phyloP scores from a whole-genome alignment of 2,329 filamentous ascomycete genomes.

The Rosellinia necatrix region DNA sequence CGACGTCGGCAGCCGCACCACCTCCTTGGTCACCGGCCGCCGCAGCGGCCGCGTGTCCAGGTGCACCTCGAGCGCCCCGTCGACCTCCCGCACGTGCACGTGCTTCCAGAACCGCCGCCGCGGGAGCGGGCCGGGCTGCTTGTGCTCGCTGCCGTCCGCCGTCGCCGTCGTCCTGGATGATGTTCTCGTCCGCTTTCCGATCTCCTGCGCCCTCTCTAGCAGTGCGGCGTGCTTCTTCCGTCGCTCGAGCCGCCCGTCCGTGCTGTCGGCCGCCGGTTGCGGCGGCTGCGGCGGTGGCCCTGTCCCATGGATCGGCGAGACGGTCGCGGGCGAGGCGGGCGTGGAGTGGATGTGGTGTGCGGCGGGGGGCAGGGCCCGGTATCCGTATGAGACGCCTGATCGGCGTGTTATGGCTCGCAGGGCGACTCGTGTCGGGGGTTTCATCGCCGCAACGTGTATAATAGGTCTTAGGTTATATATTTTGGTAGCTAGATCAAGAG shows the following conservation, averaged over 20 bases:
- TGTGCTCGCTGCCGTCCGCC: not conserved
- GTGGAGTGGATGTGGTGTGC: slow-evolving; percentile 42
- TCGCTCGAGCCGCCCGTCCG: slow-evolving; percentile 51
- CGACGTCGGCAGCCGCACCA: slow-evolving; percentile 71
- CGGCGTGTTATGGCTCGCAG: slow-evolving; percentile 43
- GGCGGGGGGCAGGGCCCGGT: slow-evolving; percentile 25
- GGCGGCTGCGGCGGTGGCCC: slow-evolving; percentile 65
- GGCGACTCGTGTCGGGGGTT: slow-evolving; percentile 46
- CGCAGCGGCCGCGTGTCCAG: slow-evolving; percentile 82
- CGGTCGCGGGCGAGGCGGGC: slow-evolving; percentile 48
- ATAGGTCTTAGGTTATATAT: not conserved
- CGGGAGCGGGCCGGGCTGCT: slow-evolving; percentile 45
- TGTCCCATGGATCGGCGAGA: slow-evolving; percentile 58
- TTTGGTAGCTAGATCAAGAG: too few species aligned
- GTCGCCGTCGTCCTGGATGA: not conserved
- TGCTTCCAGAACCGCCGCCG: slow-evolving; percentile 88
- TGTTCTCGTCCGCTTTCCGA: slow-evolving; percentile 42
- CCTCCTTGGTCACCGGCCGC: slow-evolving; percentile 71
- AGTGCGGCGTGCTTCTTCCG: slow-evolving; percentile 60
- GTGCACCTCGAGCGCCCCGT: slow-evolving; percentile 66
- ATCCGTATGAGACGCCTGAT: slow-evolving; percentile 33
- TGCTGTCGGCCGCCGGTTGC: slow-evolving; percentile 46
- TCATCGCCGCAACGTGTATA: slow-evolving; percentile 43
- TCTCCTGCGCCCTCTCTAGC: slow-evolving; percentile 55
- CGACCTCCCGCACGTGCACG: slow-evolving; percentile 69